Conservation (phyloP, 2,329 filamentous ascomycete genomes). For the Hymenoscyphus salicellus region DNA sequence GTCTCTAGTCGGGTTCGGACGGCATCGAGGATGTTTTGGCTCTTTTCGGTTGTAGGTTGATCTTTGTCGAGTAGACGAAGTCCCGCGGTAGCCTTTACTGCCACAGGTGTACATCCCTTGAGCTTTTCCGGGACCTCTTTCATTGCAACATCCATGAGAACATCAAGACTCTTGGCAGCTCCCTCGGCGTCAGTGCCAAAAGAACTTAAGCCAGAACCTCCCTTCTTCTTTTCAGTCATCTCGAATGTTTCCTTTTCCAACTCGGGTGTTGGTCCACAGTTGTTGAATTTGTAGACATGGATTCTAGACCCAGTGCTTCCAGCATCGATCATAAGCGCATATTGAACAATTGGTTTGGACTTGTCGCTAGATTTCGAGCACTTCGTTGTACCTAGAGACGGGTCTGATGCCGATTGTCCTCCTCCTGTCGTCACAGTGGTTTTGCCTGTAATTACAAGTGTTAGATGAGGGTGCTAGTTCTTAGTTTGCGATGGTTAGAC, state of each 20-base stretch:
- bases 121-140: conserved; percentile 80
- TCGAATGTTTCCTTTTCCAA: conserved; percentile 90
- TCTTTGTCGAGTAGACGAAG: conserved; percentile 65
- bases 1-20: conserved; percentile 83
- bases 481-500: neutral
- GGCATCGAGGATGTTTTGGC: conserved; percentile 78
- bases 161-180: conserved; percentile 85
- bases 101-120: conserved; percentile 87
- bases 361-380: conserved; percentile 82
- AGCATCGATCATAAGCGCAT: conserved; percentile 97
- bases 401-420: conserved; percentile 57
- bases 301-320: conserved; percentile 97
- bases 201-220: conserved; percentile 72
- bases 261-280: conserved; percentile 92
- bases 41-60: conserved; percentile 64
- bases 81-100: conserved; percentile 97
- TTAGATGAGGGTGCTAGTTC: conserved; percentile 3
- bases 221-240: conserved; percentile 83
- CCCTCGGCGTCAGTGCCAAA: conserved; percentile 83
- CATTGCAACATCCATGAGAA: conserved; percentile 82
- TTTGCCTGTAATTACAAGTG: neutral
- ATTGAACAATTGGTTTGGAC: conserved; percentile 92
- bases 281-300: conserved; percentile 99
- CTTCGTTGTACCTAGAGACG: conserved; percentile 64
- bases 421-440: conserved; percentile 24